Conservation (phyloP, 2,329 filamentous ascomycete species). For the Bipolaris zeicola region DNA sequence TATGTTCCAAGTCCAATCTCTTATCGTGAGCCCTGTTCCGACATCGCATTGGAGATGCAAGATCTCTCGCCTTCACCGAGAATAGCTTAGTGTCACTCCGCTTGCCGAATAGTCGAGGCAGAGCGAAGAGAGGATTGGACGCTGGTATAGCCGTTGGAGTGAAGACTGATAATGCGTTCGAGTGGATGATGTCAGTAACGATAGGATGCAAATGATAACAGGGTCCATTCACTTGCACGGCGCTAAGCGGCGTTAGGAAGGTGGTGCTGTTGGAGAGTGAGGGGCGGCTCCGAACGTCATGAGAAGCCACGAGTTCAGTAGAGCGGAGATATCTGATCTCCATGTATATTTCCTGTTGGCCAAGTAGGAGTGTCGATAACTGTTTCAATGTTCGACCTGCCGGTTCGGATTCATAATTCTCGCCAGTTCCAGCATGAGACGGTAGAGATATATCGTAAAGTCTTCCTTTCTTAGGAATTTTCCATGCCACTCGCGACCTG, state of each 20-base stretch:
- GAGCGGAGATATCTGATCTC: background rate
- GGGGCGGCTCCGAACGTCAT: slow-evolving; percentile 4
- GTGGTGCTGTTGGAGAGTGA: slow-evolving; percentile 3
- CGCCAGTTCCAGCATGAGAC: slow-evolving; percentile 29
- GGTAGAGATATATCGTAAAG: slow-evolving; percentile 24
- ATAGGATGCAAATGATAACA: slow-evolving; percentile 7
- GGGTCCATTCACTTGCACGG: slow-evolving; percentile 1
- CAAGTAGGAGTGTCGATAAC: background rate
- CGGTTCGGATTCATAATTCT: slow-evolving; percentile 14
- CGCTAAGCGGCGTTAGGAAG: slow-evolving; percentile 16
- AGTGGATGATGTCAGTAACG: slow-evolving; percentile 8
- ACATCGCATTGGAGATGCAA: background rate
- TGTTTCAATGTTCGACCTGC: background rate
- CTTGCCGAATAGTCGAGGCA: background rate
- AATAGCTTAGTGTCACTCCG: background rate
- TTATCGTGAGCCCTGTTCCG: slow-evolving; percentile 10
- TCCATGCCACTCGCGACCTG: slow-evolving; percentile 24
- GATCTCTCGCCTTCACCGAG: slow-evolving; percentile 3
- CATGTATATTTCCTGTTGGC: background rate
- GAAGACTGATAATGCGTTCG: background rate
- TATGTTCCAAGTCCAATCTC: background rate
- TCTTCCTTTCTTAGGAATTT: slow-evolving; percentile 15
- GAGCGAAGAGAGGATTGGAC: background rate
- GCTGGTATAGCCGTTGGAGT: background rate
- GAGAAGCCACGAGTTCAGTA: background rate